Evolutionary conservation across 2,329 filamentous ascomycete species (phyloP).

Genomic region (Tolypocladium guangdongense): DNA sequence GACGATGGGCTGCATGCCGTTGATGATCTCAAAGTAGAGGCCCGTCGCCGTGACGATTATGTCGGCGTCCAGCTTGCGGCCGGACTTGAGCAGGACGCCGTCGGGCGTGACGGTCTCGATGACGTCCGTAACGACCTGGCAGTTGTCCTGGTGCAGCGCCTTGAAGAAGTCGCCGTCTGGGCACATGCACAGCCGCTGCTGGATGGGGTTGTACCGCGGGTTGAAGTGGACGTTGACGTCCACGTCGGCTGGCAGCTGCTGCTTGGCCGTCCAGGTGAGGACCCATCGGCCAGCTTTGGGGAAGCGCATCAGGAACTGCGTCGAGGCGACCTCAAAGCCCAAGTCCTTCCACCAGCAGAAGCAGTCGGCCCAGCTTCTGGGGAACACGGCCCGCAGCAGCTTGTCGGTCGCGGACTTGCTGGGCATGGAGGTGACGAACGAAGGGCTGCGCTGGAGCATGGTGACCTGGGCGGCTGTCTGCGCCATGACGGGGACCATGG

Average conservation of each 20-base stretch:
- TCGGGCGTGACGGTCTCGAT: constrained; percentile 39
- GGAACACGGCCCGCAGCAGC: constrained; percentile 32
- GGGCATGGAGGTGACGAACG: constrained; percentile 51
- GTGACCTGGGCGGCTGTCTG: constrained; percentile 56
- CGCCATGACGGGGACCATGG: constrained; percentile 60
- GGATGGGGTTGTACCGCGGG: constrained; percentile 54
- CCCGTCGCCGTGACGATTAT: constrained; percentile 62
- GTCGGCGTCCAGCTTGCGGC: constrained; percentile 45
- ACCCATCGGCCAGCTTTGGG: constrained; percentile 14
- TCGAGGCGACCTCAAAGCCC: constrained; percentile 32
- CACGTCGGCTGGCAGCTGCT: constrained; percentile 41
- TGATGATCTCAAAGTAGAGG: constrained; percentile 46
- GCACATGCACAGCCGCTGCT: constrained; percentile 65
- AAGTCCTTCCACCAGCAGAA: constrained; percentile 39
- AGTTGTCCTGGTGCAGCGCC: constrained; percentile 32
- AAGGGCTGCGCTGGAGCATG: constrained; percentile 72
- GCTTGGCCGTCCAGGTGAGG: constrained; percentile 30
- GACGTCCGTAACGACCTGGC: constrained; percentile 37
- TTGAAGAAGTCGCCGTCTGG: constrained; percentile 46
- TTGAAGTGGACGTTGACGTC: constrained; percentile 52
- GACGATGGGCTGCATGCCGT: constrained; percentile 39
- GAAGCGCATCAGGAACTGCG: constrained; percentile 15
- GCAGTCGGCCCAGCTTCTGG: constrained; percentile 31
- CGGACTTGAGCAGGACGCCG: constrained; percentile 35
- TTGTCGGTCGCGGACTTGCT: constrained; percentile 25